phyloP scores from a whole-genome alignment of 2,329 filamentous ascomycete genomes.

The Neophaeococcomyces aloes region DNA sequence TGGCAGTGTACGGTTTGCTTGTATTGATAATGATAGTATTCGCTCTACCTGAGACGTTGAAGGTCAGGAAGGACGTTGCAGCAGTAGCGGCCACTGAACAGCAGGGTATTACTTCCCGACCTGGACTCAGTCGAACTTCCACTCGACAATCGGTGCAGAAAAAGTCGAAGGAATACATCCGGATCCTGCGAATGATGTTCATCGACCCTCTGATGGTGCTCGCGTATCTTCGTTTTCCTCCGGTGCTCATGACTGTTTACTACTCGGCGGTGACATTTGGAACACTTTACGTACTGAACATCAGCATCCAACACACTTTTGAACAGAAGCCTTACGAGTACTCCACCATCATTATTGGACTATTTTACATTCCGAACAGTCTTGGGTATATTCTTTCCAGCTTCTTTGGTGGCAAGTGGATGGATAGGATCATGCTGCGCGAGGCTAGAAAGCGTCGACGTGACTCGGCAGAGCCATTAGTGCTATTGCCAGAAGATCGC shows the following conservation, averaged over 20 bases:
- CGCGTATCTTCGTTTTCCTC: conserved; percentile 60
- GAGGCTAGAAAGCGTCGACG: conserved; percentile 61
- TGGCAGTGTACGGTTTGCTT: conserved; percentile 54
- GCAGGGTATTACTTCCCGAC: conserved; percentile 18
- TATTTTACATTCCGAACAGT: conserved; percentile 67
- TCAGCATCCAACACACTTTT: conserved; percentile 64
- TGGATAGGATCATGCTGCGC: conserved; percentile 68
- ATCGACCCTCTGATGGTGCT: conserved; percentile 64
- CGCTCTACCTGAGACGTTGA: conserved; percentile 36
- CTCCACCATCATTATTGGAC: conserved; percentile 56
- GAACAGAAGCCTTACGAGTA: conserved; percentile 57
- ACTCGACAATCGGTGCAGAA: conserved; percentile 52
- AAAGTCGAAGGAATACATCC: conserved; percentile 45
- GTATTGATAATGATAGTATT: conserved; percentile 33
- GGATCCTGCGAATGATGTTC: conserved; percentile 49
- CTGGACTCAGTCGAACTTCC: conserved; percentile 42
- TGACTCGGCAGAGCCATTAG: conserved; percentile 53
- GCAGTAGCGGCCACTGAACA: conserved; percentile 23
- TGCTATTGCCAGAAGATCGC: conserved; percentile 67
- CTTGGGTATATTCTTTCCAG: conserved; percentile 62
- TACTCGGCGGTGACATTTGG: conserved; percentile 67
- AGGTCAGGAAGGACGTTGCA: conserved; percentile 23
- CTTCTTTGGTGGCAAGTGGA: conserved; percentile 63
- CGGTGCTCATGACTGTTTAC: conserved; percentile 62
- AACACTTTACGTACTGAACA: conserved; percentile 65